Evolutionary conservation across 2,329 filamentous ascomycete species (phyloP).

Genomic region (Penicillium brevicompactum): DNA sequence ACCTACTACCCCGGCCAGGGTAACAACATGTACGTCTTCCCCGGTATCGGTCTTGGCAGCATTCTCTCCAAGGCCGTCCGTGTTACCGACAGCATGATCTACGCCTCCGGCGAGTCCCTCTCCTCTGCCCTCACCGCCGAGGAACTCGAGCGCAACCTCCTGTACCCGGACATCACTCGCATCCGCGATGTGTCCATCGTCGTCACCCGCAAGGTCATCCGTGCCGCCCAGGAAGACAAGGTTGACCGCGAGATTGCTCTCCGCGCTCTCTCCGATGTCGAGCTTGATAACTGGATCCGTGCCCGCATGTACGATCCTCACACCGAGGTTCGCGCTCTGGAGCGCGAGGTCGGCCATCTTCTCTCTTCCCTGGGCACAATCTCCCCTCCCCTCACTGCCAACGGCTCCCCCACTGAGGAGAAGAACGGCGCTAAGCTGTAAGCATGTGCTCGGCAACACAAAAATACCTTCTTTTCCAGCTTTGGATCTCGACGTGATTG

Average conservation of each 20-base stretch:
- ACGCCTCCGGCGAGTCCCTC: constrained; percentile 83
- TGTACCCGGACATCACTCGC: constrained; percentile 88
- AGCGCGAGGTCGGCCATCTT: constrained; percentile 49
- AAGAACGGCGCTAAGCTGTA: constrained; percentile 38
- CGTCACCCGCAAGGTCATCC: constrained; percentile 90
- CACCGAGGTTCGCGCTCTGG: constrained; percentile 48
- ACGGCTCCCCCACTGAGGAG: constrained; percentile 33
- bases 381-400: constrained; percentile 19
- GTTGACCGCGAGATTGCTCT: constrained; percentile 58
- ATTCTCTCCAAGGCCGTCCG: constrained; percentile 86
- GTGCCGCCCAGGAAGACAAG: constrained; percentile 79
- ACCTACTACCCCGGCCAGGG: constrained; percentile 81
- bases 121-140: constrained; percentile 76
- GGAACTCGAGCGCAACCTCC: constrained; percentile 78
- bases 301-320: constrained; percentile 53
- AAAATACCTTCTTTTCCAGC: constrained; percentile 13
- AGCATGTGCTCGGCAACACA: constrained; percentile 15
- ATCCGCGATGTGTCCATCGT: constrained; percentile 87
- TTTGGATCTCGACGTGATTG: constrained; percentile 20
- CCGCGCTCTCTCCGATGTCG: constrained; percentile 44
- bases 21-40: constrained; percentile 88
- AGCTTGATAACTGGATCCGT: constrained; percentile 52
- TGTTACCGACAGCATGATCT: constrained; percentile 95
- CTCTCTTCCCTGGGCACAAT: constrained; percentile 38
- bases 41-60: constrained; percentile 88